A percentile compares a stretch with the other conserved stretches of the same genome.
Evolutionary conservation across 208 protist genomes (phyloP).

Genomic region (Crithidia mellificae): DNA sequence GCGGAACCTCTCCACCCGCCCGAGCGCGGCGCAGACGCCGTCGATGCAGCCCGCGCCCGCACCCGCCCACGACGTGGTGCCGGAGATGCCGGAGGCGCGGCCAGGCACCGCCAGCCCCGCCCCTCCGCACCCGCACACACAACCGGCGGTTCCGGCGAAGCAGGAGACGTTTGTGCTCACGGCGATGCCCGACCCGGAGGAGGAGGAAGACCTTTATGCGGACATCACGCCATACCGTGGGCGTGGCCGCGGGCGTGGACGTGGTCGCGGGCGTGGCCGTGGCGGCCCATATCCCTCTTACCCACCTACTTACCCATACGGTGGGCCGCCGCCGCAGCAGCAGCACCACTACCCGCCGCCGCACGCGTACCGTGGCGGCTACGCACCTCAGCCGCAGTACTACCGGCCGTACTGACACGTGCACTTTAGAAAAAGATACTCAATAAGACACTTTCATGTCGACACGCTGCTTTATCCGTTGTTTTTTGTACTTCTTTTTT

Average conservation of each 20-base stretch:
- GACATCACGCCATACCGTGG: slow-evolving; percentile 35
- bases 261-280: slow-evolving; percentile 26
- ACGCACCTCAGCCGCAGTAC: slow-evolving; percentile 22
- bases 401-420: slow-evolving; percentile 23
- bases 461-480: not conserved
- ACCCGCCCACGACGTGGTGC: slow-evolving; percentile 10
- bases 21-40: slow-evolving; percentile 25
- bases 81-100: slow-evolving; percentile 6
- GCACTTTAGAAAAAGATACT: not conserved
- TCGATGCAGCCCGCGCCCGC: slow-evolving; percentile 19
- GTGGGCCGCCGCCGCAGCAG: too few relatives aligned
- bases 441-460: too few relatives aligned
- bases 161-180: slow-evolving; percentile 40
- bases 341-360: slow-evolving; percentile 6
- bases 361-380: slow-evolving; percentile 29
- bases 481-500: too few relatives aligned
- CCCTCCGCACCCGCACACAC: not conserved
- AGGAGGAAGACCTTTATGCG: slow-evolving; percentile 74
- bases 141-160: slow-evolving; percentile 26
- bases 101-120: not conserved
- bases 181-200: slow-evolving; percentile 30
- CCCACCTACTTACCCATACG: slow-evolving; percentile 15
- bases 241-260: slow-evolving; percentile 29
- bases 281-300: slow-evolving; percentile 18
- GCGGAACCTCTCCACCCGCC: slow-evolving; percentile 20